Evolutionary conservation across 2,329 filamentous ascomycete genomes (phyloP).

Genomic region (Mariannaea sp.): DNA sequence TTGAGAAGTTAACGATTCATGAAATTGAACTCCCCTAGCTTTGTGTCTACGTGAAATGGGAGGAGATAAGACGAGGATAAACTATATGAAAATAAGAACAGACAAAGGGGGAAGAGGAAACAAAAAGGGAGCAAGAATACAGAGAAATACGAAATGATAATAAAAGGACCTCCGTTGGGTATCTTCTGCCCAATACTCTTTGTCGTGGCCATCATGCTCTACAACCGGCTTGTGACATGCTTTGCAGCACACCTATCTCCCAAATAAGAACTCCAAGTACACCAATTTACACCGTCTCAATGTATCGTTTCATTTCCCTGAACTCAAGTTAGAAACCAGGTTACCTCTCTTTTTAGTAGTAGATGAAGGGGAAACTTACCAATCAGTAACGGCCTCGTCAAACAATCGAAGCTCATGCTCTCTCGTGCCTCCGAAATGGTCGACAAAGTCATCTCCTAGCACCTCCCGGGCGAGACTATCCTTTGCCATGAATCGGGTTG

Average conservation of each 20-base stretch:
- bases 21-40: too few relatives aligned
- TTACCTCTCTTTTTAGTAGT: neutral
- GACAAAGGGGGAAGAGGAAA: too few relatives aligned
- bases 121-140: too few relatives aligned
- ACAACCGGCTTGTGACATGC: conserved; percentile 12
- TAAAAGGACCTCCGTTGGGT: conserved; percentile 20
- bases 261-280: conserved; percentile 21
- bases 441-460: conserved; percentile 93
- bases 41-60: too few relatives aligned
- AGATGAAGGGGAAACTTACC: conserved; percentile 61
- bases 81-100: too few relatives aligned
- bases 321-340: conserved; percentile 22
- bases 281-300: conserved; percentile 65
- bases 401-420: conserved; percentile 89
- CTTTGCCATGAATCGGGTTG: conserved; percentile 72
- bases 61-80: too few relatives aligned
- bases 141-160: conserved; percentile 1
- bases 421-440: conserved; percentile 90
- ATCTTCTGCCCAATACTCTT: conserved; percentile 26
- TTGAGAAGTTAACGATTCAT: too few relatives aligned
- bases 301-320: conserved; percentile 79
- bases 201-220: conserved; percentile 8
- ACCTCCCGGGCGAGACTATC: conserved; percentile 91
- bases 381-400: conserved; percentile 97
- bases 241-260: conserved; percentile 19